Evolutionary conservation across 2,329 filamentous ascomycete species (phyloP).

Genomic region (Albophoma yamanashiensis): DNA sequence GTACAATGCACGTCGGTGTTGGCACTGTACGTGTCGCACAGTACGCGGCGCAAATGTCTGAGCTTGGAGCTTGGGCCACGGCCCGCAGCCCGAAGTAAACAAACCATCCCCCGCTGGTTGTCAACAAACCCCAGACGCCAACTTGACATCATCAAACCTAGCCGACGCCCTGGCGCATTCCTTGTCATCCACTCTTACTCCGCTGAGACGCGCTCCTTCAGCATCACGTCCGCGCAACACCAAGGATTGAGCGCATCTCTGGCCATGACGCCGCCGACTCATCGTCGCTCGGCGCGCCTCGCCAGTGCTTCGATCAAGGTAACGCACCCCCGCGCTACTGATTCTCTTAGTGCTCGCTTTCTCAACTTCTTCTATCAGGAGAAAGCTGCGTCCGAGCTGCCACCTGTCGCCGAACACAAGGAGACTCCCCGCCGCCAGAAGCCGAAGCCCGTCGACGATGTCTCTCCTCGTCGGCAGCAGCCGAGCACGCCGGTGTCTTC

Average conservation of each 20-base stretch:
- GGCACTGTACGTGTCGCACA: not conserved
- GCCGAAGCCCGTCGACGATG: constrained; percentile 17
- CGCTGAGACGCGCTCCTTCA: constrained; percentile 1
- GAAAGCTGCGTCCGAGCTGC: constrained; percentile 22
- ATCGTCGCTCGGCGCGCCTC: constrained; percentile 34
- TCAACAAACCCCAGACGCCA: constrained; percentile 9
- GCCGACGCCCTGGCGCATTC: constrained; percentile 1
- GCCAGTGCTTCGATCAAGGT: constrained; percentile 26
- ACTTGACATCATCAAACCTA: constrained; percentile 8
- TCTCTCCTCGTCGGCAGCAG: constrained; percentile 23
- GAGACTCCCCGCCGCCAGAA: constrained; percentile 22
- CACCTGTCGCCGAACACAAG: constrained; percentile 32
- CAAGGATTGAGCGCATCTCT: not conserved
- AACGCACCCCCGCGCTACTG: constrained; percentile 6
- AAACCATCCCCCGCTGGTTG: constrained; percentile 9
- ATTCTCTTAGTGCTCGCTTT: not conserved
- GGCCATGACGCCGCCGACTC: constrained; percentile 22
- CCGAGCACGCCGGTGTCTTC: constrained; percentile 53
- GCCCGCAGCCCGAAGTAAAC: constrained; percentile 11
- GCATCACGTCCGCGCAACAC: not conserved
- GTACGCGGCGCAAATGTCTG: not conserved
- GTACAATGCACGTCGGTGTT: rapidly evolving
- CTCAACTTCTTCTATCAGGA: constrained; percentile 9
- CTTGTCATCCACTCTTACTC: constrained; percentile 8
- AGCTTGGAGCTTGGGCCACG: not conserved